Evolutionary conservation across 148 eudicot species (phyloP), one percentile per base, ranked within the genome.

Genomic region (Polygonum aviculare): DNA sequence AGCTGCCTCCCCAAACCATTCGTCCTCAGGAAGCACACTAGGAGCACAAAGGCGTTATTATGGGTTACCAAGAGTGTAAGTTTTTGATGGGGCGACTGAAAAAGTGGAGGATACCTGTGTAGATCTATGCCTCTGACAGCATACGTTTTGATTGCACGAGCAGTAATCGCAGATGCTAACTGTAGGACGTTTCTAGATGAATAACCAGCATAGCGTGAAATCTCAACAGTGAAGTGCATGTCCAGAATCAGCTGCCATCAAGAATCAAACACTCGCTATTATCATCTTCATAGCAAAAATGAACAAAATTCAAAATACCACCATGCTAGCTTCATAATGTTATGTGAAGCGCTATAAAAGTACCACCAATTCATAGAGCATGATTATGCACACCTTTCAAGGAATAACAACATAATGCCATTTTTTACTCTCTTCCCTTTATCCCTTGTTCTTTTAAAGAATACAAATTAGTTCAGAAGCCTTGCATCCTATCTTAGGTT

Each of bases 201-300:
- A 78, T 88, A 87, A 54, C 98, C 90, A 47, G 97, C 98, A 83
- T 79, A 96, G 16, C 93, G 93, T 57, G 99, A 94, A 78, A 96
- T 96, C 87, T 96, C 98, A 41, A 93, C 98, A 54, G 96, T 96
- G 84, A 96, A 96, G 87, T 96, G 98, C 98, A 93, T 93, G 81
- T 96, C 99, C n/a, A 96, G 90, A 81, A 93, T 87, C 75, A 96
- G 77, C 98, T 96, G 95, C 85, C 84, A 84, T 49, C 54, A 49
- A 74, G 50, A 44, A 60, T 11, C 67, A 67, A 12, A 36, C 2
- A 36, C 4, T 26, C 26, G 18, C 3, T 60, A 60, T 60, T 60
- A 60, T 12, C 31, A 12, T 60, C 16, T 4, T 26, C 0, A 38
- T 2, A 67, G 16, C 14, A n/a, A 15, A 31, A 31, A 65, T 35